Evolutionary conservation across 1,139 yeast genomes (phyloP).

Genomic region (Yamadazyma mexicana): DNA sequence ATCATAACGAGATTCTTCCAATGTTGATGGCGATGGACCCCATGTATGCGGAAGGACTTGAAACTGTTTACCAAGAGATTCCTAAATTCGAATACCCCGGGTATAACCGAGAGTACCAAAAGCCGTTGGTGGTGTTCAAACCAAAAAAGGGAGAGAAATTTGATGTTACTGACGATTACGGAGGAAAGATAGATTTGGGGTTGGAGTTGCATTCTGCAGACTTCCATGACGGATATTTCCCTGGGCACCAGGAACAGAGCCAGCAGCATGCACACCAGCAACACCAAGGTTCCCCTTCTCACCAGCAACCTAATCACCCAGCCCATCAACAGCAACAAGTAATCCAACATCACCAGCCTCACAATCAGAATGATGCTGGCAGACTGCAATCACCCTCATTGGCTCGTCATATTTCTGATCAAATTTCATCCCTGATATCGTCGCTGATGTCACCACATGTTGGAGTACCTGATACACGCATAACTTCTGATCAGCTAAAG

Average conservation of each 20-base stretch:
- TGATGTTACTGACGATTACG: constrained; percentile 1
- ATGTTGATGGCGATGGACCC: constrained; percentile 30
- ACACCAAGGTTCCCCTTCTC: constrained; percentile 7
- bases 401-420: constrained; percentile 1
- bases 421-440: constrained; percentile 1
- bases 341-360: not conserved
- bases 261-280: constrained; percentile 11
- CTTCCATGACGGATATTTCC: not conserved
- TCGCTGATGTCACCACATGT: not conserved
- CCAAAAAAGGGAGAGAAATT: constrained; percentile 6
- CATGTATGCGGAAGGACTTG: constrained; percentile 32
- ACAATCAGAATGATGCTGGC: no score
- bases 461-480: not conserved
- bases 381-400: not conserved
- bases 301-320: constrained; percentile 6
- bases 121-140: constrained; percentile 21
- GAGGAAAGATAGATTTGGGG: not conserved
- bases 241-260: constrained; percentile 6
- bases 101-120: constrained; percentile 28
- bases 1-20: constrained; percentile 41
- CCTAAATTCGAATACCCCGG: constrained; percentile 38
- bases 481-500: not conserved
- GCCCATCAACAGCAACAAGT: constrained; percentile 1
- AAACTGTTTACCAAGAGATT: constrained; percentile 29
- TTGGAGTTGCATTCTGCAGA: constrained; percentile 1